Evolutionary conservation across 73 alveolate genomes (phyloP), one percentile per base, ranked within the genome.

Genomic region (Urostyla sp.): DNA sequence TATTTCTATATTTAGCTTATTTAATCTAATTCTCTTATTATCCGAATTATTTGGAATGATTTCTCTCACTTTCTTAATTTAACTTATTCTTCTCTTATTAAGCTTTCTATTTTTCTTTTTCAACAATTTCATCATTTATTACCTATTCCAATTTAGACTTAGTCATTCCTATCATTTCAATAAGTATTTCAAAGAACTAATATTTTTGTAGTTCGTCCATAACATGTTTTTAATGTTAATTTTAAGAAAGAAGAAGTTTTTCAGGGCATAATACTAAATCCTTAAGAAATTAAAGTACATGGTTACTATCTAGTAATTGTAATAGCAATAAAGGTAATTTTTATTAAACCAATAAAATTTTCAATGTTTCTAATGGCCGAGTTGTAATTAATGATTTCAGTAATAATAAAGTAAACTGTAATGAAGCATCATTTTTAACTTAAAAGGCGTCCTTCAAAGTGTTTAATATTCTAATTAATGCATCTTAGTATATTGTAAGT

Each of bases 361-460:
- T 44, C 28, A 48, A 69, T 10, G 36, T 48, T 49, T 69, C 84
- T 16, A 6, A 24, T 15, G 69, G 69, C 31, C 84, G 44, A 20
- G 44, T 69, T 4, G 36, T 26, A 3, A 69, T 69, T 34, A 69
- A 48, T n/a, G 67, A 67, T 15, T 58, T 52, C 51, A 69, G 11
- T 48, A 69, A 49, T 3, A 48, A 26, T 32, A 27, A 34, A 35
- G 24, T 59, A 59, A 48, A 74, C 13, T 56, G 44, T 15, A 78
- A 56, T 13, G 51, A 57, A 21, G 75, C 80, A 36, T 78, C 61
- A 28, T 37, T 78, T 28, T 59, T 78, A 5, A 16, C 30, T 23
- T 56, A 58, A 8, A 58, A 26, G 11, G 57, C 76, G 34, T 60
- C 74, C 56, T 43, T 58, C 30, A 78, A 24, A 7, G 73, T 23